Evolutionary conservation across 1,139 yeast genomes (phyloP).

Genomic region (Diutina scorzettiae): DNA sequence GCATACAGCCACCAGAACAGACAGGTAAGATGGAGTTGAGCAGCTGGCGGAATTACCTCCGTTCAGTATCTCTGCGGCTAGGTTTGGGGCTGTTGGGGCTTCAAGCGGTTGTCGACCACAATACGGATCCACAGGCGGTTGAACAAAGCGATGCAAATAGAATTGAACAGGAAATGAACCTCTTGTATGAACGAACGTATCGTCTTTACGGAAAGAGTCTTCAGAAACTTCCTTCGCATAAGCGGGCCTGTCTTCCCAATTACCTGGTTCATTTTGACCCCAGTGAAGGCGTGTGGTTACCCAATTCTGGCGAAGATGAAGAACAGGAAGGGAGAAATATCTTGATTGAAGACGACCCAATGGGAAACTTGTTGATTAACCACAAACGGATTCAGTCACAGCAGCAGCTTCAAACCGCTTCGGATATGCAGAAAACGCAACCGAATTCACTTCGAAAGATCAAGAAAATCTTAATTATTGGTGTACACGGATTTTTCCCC

Average conservation of each 20-base stretch:
- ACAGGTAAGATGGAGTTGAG: conserved; percentile 16
- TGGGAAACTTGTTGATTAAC: conserved; percentile 34
- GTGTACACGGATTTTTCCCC: conserved; percentile 95
- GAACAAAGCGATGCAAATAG: conserved; percentile 7
- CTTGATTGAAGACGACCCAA: conserved; percentile 30
- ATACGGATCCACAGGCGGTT: neutral
- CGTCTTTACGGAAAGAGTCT: conserved; percentile 29
- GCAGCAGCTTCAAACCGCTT: conserved; percentile 7
- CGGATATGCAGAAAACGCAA: conserved; percentile 5
- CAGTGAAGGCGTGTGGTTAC: neutral
- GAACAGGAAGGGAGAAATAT: conserved; percentile 23
- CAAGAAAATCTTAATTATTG: conserved; percentile 61
- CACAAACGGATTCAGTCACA: conserved; percentile 11
- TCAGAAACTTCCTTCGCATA: conserved; percentile 25
- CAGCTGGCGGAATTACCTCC: conserved; percentile 27
- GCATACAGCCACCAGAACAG: conserved; percentile 9
- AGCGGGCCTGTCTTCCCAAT: conserved; percentile 34
- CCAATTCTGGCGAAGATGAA: conserved; percentile 15
- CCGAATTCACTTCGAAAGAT: conserved; percentile 24
- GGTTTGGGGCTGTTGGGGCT: conserved; percentile 22
- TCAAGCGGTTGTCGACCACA: neutral
- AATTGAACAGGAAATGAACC: conserved; percentile 24
- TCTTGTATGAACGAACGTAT: conserved; percentile 28
- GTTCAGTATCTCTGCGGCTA: conserved; percentile 24
- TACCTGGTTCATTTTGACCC: conserved; percentile 14